Evolutionary conservation across 352 stramenopile species (phyloP).

Genomic region (Phytopythium cucurbitacearum): DNA sequence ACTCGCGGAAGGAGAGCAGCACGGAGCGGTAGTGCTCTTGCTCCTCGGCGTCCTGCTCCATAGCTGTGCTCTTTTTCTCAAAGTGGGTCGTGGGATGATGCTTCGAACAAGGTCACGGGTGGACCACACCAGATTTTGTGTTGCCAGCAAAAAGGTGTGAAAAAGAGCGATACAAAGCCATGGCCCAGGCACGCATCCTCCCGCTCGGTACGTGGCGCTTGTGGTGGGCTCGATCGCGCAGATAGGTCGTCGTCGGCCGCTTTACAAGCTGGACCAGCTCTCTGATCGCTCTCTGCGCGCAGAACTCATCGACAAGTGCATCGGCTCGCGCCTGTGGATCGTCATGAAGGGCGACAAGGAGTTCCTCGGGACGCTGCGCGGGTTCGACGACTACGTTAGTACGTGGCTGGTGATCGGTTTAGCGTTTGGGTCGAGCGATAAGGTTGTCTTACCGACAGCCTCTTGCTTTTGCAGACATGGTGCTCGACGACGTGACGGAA

Average conservation of each 20-base stretch:
- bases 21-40: constrained; percentile 82
- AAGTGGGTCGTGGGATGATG: no score
- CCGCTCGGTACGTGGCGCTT: constrained; percentile 53
- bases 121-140: background rate
- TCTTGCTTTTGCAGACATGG: constrained; percentile 59
- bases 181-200: constrained; percentile 73
- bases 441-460: background rate
- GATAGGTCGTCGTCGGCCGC: background rate
- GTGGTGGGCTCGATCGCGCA: background rate
- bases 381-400: constrained; percentile 98
- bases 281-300: background rate
- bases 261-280: background rate
- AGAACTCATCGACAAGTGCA: constrained; percentile 99
- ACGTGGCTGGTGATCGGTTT: constrained; percentile 21
- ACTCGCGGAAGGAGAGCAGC: constrained; percentile 83
- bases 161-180: constrained; percentile 21
- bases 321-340: constrained; percentile 98
- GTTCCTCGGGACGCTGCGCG: constrained; percentile 91
- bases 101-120: background rate
- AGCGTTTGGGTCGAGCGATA: background rate
- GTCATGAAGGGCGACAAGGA: constrained; percentile 99
- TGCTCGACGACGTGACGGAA: constrained; percentile 94
- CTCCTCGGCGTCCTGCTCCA: constrained; percentile 68
- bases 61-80: constrained; percentile 4
- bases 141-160: constrained; percentile 2